Conservation (phyloP, 2,329 filamentous ascomycete species). For the Diaporthe sp. region DNA sequence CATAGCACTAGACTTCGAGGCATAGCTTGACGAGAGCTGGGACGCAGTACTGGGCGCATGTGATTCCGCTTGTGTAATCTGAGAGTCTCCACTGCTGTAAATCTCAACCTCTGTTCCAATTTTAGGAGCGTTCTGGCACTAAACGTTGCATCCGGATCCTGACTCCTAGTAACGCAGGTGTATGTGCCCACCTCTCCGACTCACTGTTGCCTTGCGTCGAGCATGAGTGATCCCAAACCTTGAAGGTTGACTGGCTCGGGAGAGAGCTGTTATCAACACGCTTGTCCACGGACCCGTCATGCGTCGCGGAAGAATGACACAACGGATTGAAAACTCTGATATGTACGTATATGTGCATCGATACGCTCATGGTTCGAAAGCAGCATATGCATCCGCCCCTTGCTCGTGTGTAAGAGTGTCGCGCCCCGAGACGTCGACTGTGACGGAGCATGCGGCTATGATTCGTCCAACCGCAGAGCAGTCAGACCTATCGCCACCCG, state of each 20-base stretch:
- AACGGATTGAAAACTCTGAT: neutral
- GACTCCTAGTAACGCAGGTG: neutral
- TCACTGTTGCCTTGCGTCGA: no score
- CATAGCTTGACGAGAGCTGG: neutral
- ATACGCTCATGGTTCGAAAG: neutral
- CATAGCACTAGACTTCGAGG: neutral
- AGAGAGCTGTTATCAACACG: neutral
- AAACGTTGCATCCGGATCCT: neutral
- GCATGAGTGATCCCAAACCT: neutral
- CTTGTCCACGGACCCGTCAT: neutral
- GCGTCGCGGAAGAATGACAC: neutral
- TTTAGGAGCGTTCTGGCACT: neutral
- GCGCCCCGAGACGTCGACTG: constrained; percentile 19
- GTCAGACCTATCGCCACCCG: neutral
- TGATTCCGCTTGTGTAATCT: neutral
- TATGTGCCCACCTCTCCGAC: no score
- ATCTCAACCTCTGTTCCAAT: neutral
- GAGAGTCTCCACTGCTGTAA: neutral
- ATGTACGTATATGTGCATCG: neutral
- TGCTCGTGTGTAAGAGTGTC: neutral
- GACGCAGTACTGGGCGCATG: neutral
- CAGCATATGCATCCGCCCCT: neutral
- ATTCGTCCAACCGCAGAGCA: constrained; percentile 3
- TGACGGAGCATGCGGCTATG: constrained; percentile 19
- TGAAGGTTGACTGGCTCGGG: neutral